phyloP scores from a whole-genome alignment of 2,329 filamentous ascomycete species.

The Aureobasidium sp. region DNA sequence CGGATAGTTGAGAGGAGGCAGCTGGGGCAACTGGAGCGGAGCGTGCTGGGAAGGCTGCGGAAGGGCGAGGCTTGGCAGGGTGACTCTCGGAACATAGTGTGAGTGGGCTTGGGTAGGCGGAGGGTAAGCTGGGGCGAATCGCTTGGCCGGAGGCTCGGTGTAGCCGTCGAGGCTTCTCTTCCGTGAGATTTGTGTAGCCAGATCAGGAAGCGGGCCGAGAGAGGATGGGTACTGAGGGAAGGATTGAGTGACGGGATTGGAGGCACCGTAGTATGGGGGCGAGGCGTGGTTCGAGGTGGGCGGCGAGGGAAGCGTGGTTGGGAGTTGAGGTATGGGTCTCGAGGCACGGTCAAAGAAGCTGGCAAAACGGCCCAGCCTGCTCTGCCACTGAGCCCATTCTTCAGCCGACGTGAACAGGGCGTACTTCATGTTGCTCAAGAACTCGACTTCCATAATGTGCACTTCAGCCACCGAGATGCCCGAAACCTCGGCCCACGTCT shows the following conservation, averaged over 20 bases:
- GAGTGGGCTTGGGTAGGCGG: not conserved
- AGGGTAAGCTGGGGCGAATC: conserved; percentile 21
- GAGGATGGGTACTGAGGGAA: conserved; percentile 36
- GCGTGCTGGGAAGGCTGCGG: conserved; percentile 33
- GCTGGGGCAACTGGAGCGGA: conserved; percentile 38
- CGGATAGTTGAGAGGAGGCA: conserved; percentile 55
- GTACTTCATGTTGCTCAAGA: conserved; percentile 96
- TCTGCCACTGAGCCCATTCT: conserved; percentile 83
- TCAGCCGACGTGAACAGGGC: conserved; percentile 76
- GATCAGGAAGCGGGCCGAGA: conserved; percentile 33
- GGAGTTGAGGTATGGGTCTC: conserved; percentile 32
- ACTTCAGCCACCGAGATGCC: conserved; percentile 90
- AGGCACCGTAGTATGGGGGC: conserved; percentile 34
- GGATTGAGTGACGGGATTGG: conserved; percentile 16
- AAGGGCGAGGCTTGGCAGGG: conserved; percentile 62
- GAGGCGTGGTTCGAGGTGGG: conserved; percentile 43
- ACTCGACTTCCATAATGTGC: conserved; percentile 99
- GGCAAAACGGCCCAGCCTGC: conserved; percentile 71
- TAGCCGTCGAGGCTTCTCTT: conserved; percentile 52
- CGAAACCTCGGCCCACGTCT: conserved; percentile 98
- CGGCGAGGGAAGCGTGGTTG: conserved; percentile 42
- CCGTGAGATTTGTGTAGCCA: conserved; percentile 27
- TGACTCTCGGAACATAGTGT: conserved; percentile 31
- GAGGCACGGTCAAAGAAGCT: conserved; percentile 68
- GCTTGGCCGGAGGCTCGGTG: conserved; percentile 50